phyloP scores from a whole-genome alignment of 2,329 filamentous ascomycete genomes.

The Domatiomyces catenatus region DNA sequence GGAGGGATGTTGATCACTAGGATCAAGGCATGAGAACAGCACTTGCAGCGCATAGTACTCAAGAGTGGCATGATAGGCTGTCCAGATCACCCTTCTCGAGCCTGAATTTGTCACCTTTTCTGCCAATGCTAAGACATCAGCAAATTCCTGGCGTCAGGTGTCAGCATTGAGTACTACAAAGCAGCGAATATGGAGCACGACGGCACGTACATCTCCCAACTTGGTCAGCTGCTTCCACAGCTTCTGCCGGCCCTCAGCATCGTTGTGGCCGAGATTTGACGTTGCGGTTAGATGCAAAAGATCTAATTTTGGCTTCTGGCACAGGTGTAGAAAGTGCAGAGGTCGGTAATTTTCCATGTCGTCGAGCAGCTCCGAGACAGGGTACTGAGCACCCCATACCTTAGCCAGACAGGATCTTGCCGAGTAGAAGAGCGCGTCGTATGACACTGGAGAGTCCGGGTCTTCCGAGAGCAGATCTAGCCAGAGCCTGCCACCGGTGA shows the following conservation, averaged over 20 bases:
- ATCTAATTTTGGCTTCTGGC: slow-evolving; percentile 19
- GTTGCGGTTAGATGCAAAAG: slow-evolving; percentile 18
- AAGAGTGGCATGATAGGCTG: slow-evolving; percentile 22
- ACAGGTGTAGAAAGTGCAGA: slow-evolving; percentile 21
- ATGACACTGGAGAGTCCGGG: slow-evolving; percentile 1
- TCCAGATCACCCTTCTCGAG: slow-evolving; percentile 22
- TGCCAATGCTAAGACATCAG: slow-evolving; percentile 24
- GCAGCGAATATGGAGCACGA: slow-evolving; percentile 8
- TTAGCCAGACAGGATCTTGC: slow-evolving; percentile 22
- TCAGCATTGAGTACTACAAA: neutral
- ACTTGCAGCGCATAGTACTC: slow-evolving; percentile 22
- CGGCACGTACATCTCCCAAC: slow-evolving; percentile 19
- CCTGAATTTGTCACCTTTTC: slow-evolving; percentile 20
- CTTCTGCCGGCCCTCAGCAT: slow-evolving; percentile 2
- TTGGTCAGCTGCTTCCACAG: slow-evolving; percentile 18
- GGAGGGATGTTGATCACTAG: slow-evolving; percentile 9
- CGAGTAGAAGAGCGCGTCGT: slow-evolving; percentile 22
- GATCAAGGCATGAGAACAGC: slow-evolving; percentile 21
- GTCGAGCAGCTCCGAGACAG: slow-evolving; percentile 24
- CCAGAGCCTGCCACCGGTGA: slow-evolving; percentile 19
- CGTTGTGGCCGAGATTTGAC: slow-evolving; percentile 1
- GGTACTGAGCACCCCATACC: slow-evolving; percentile 25
- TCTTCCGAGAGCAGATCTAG: slow-evolving; percentile 20
- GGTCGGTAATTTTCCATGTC: slow-evolving; percentile 26
- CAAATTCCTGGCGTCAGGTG: slow-evolving; percentile 19